A percentile compares a stretch with the other conserved stretches of the same genome.
Evolutionary conservation across 2,329 filamentous ascomycete genomes (phyloP).

Genomic region (Mycosphaerella sp.): DNA sequence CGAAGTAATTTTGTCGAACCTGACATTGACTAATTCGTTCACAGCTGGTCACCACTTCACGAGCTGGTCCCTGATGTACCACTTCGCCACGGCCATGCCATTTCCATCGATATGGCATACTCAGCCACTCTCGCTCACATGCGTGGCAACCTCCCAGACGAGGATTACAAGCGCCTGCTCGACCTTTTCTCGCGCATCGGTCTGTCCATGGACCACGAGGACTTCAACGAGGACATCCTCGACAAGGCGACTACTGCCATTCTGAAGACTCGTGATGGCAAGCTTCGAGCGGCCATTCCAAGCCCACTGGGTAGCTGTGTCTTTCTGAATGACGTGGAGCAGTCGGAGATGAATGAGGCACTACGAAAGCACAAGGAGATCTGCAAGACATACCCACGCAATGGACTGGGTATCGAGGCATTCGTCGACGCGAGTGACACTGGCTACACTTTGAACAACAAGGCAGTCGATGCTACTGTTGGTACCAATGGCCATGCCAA

Average conservation of each 20-base stretch:
- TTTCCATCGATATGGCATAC: slow-evolving; percentile 71
- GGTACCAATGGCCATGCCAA: slow-evolving; percentile 19
- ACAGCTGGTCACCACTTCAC: slow-evolving; percentile 63
- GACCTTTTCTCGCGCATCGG: slow-evolving; percentile 64
- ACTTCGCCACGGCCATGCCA: slow-evolving; percentile 66
- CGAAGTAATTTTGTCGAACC: slow-evolving; percentile 4
- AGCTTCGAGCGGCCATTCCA: slow-evolving; percentile 62
- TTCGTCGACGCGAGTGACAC: slow-evolving; percentile 65
- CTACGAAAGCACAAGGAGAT: slow-evolving; percentile 58
- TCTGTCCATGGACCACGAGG: slow-evolving; percentile 63
- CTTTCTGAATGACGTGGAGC: slow-evolving; percentile 62
- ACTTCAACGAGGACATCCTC: slow-evolving; percentile 61
- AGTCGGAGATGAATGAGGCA: slow-evolving; percentile 56
- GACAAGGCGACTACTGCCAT: slow-evolving; percentile 63
- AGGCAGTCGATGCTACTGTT: slow-evolving; percentile 34
- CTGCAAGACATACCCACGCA: slow-evolving; percentile 56
- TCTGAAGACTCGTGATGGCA: slow-evolving; percentile 63
- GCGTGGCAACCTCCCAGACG: slow-evolving; percentile 54
- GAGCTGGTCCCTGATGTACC: slow-evolving; percentile 64
- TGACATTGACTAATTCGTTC: not conserved
- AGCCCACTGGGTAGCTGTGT: slow-evolving; percentile 60
- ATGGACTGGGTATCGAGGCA: slow-evolving; percentile 61
- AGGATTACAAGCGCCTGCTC: slow-evolving; percentile 58
- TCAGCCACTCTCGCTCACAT: slow-evolving; percentile 61
- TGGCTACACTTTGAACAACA: slow-evolving; percentile 49